phyloP scores from a whole-genome alignment of 139 green algal species.

The Zygnema circumcarinatum region DNA sequence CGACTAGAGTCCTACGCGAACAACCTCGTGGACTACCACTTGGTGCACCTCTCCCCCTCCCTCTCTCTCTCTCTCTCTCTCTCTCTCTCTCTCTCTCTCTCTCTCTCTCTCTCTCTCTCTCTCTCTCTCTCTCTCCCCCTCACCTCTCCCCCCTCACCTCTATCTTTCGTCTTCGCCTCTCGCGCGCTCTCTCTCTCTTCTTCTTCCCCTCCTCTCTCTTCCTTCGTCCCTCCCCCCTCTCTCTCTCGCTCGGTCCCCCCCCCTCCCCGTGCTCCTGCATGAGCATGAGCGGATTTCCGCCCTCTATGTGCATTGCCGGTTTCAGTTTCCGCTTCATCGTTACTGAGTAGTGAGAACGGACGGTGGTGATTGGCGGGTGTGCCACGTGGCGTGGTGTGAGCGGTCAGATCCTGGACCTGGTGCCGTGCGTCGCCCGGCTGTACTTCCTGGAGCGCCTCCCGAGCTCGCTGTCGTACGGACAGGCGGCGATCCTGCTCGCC shows the following conservation, averaged over 20 bases:
- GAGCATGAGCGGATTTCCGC: too few species aligned
- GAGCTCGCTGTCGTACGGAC: constrained; percentile 80
- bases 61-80: not conserved
- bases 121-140: not conserved
- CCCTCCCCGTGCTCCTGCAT: too few species aligned
- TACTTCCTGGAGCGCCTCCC: constrained; percentile 86
- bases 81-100: not conserved
- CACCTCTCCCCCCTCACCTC: too few species aligned
- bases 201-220: too few species aligned
- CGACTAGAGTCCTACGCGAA: constrained; percentile 90
- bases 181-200: too few species aligned
- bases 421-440: constrained; percentile 73
- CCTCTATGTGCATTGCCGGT: too few species aligned
- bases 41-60: constrained; percentile 58
- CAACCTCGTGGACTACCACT: constrained; percentile 95
- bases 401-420: constrained; percentile 59
- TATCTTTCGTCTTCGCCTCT: too few species aligned
- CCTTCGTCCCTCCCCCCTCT: too few species aligned
- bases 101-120: too few species aligned
- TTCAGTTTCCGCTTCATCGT: too few species aligned
- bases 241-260: too few species aligned
- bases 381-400: not conserved
- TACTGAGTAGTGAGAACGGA: too few species aligned
- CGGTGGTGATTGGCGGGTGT: not conserved
- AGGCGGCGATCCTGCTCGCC: constrained; percentile 83